Percentiles rank a stretch among this genome's conserved stretches.
Conservation (phyloP, 2,329 filamentous ascomycete genomes). For the Juglanconis sp. region DNA sequence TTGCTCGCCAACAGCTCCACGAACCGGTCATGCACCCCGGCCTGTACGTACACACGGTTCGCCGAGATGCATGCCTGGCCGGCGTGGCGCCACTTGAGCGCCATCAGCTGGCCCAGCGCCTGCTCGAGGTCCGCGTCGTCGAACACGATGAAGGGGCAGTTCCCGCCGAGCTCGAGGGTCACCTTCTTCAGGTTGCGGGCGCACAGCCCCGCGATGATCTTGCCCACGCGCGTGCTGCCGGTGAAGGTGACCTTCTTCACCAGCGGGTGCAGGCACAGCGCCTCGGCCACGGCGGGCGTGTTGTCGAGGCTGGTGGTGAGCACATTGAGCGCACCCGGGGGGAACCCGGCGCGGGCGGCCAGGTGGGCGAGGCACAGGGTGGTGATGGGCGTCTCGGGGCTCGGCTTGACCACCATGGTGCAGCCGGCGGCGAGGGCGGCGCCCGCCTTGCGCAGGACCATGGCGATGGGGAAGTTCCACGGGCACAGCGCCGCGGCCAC, state of each 20-base stretch:
- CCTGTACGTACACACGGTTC: conserved; percentile 64
- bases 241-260: conserved; percentile 73
- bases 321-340: conserved; percentile 64
- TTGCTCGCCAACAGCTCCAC: conserved; percentile 43
- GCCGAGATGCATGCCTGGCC: conserved; percentile 65
- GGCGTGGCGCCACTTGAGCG: conserved; percentile 47
- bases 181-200: conserved; percentile 66
- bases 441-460: conserved; percentile 66
- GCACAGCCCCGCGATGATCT: conserved; percentile 60
- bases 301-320: conserved; percentile 42
- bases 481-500: conserved; percentile 67
- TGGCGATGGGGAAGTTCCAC: conserved; percentile 68
- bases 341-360: conserved; percentile 69
- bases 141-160: conserved; percentile 64
- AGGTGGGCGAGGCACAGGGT: conserved; percentile 67
- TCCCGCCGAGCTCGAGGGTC: conserved; percentile 69
- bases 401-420: conserved; percentile 71
- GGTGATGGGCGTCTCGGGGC: conserved; percentile 71
- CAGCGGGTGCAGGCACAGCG: conserved; percentile 41
- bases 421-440: conserved; percentile 70
- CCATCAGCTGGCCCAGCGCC: conserved; percentile 45
- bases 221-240: conserved; percentile 67
- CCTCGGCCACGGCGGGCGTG: conserved; percentile 43
- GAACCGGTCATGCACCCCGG: conserved; percentile 59
- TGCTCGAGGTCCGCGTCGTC: conserved; percentile 65